These are phyloP conservation scores for Entoloma clypeatum DNA, from an alignment of 1,284 basidiomycete species.

Conservation along the genomic window DNA sequence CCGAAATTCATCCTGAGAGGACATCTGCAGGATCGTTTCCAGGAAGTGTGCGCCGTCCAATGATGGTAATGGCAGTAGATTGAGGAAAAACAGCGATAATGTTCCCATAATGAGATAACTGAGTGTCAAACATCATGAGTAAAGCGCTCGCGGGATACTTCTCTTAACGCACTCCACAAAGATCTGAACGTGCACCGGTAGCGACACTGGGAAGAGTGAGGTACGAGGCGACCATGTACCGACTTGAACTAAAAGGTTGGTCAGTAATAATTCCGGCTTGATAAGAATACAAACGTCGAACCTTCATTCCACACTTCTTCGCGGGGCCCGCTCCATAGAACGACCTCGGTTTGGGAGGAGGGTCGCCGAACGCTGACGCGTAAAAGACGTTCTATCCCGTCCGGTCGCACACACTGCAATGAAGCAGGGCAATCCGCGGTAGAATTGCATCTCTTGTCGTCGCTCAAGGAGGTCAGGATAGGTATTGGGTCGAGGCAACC, in stretches of 20 bases:
- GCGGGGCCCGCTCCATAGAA: conserved; percentile 69
- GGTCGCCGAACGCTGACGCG: conserved; percentile 37
- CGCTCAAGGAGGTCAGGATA: conserved; percentile 36
- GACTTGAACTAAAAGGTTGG: conserved; percentile 47
- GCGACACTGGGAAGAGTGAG: conserved; percentile 41
- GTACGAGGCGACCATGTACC: conserved; percentile 44
- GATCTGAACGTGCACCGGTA: conserved; percentile 34
- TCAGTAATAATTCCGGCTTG: conserved; percentile 1
- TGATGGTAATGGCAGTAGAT: conserved; percentile 60
- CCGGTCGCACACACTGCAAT: conserved; percentile 45
- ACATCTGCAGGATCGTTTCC: conserved; percentile 6
- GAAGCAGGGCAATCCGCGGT: conserved; percentile 34
- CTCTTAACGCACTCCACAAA: conserved; percentile 53
- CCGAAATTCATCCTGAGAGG: conserved; percentile 1
- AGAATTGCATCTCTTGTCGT: conserved; percentile 25
- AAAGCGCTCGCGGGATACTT: too few relatives aligned
- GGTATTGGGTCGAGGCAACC: conserved; percentile 55
- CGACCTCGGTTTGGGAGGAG: conserved; percentile 27
- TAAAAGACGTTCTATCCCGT: conserved; percentile 42
- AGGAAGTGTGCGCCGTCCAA: conserved; percentile 50
- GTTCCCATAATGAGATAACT: conserved; percentile 64
- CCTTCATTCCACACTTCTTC: conserved; percentile 68
- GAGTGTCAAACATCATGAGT: too few relatives aligned
- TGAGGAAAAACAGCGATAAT: conserved; percentile 69
- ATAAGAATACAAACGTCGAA: conserved; percentile 27